Evolutionary conservation across 2,329 filamentous ascomycete genomes (phyloP), one percentile per base, ranked within the genome.

Genomic region (Esteya vermicola): DNA sequence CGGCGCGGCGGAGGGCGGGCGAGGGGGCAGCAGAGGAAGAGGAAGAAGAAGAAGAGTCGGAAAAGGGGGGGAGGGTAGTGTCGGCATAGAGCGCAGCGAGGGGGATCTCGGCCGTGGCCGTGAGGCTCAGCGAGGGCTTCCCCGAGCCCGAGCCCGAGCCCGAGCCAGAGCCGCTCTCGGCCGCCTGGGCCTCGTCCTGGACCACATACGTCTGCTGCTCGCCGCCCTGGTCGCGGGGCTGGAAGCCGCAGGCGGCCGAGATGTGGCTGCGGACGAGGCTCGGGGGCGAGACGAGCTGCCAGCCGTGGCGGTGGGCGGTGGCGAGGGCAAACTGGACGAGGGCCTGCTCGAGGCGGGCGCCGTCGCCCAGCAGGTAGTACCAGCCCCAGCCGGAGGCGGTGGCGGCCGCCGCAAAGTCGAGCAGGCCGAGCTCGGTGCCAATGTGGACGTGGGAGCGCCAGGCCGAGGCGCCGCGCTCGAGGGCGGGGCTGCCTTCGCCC

Each of bases 301-400:
- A 98, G 38, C 85, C 85, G 47, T 75, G 69, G 36, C 69, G 71
- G 41, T 78, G 75, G 9, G 84, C 83, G 2, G 83, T 73, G 9
- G 70, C 68, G 4, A 96, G 68, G 0, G 91, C 80, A 57, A 93
- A 95, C 56, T 89, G 81, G 12, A 96, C 65, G 4, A 98, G 71
- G 0, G 91, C 91, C 55, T 96, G 89, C 61, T 98, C 91, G n/a
- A 98, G 72, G 57, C 91, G 75, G 0, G 88, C 88, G 9, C 78
- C 91, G 53, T 93, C 88, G 54, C 89, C 85, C n/a, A 85, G 67
- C 10, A 98, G 75, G 60, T 86, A 96, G 63, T 98, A 98, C 85
- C 86, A 98, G 2, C 91, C 91, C 89, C 89, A 98, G 28, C 91
- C 91, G 4, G 81, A 84, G 2, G 85, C 79, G n/a, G 73, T 77